Conservation (phyloP, 2,329 filamentous ascomycete species). For the Clonostachys chloroleuca region DNA sequence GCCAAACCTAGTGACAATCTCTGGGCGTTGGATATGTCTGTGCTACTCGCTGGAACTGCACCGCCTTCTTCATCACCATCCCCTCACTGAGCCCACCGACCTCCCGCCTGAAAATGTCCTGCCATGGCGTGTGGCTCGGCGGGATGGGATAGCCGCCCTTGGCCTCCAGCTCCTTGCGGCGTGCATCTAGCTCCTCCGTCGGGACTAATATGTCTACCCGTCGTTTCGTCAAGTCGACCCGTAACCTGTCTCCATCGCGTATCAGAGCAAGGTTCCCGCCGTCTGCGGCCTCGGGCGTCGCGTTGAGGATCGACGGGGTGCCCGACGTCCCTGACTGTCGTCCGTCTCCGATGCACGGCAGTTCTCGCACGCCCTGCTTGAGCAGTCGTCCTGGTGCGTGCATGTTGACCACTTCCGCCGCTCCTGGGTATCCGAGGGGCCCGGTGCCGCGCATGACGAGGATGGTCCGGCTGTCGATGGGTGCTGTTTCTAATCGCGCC, state of each 20-base stretch:
- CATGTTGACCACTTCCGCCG: conserved; percentile 49
- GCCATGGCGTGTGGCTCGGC: conserved; percentile 43
- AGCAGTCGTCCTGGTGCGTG: conserved; percentile 37
- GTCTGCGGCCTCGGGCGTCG: conserved; percentile 47
- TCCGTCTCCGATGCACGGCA: conserved; percentile 49
- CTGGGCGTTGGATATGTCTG: conserved; percentile 30
- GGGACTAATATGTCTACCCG: conserved; percentile 41
- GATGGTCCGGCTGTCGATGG: conserved; percentile 1
- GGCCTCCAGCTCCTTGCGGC: conserved; percentile 28
- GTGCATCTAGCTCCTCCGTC: conserved; percentile 29
- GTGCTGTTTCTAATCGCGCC: conserved; percentile 27
- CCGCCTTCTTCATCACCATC: conserved; percentile 38
- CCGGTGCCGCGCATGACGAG: conserved; percentile 26
- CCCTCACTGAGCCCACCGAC: conserved; percentile 36
- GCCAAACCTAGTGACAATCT: conserved; percentile 31
- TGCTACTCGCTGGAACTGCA: conserved; percentile 40
- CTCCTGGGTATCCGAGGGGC: conserved; percentile 43
- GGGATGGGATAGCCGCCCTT: conserved; percentile 28
- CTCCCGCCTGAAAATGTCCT: conserved; percentile 42
- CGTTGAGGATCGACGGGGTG: conserved; percentile 50
- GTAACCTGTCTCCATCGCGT: conserved; percentile 39
- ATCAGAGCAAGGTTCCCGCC: conserved; percentile 48
- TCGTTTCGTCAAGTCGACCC: conserved; percentile 43
- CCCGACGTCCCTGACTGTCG: conserved; percentile 51
- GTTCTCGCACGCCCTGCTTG: conserved; percentile 35